Percentiles rank a stretch among this genome's conserved stretches.
These are phyloP conservation scores for Rhodotorula toruloides DNA, from an alignment of 768 basidiomycete genomes.

Conservation along the genomic window DNA sequence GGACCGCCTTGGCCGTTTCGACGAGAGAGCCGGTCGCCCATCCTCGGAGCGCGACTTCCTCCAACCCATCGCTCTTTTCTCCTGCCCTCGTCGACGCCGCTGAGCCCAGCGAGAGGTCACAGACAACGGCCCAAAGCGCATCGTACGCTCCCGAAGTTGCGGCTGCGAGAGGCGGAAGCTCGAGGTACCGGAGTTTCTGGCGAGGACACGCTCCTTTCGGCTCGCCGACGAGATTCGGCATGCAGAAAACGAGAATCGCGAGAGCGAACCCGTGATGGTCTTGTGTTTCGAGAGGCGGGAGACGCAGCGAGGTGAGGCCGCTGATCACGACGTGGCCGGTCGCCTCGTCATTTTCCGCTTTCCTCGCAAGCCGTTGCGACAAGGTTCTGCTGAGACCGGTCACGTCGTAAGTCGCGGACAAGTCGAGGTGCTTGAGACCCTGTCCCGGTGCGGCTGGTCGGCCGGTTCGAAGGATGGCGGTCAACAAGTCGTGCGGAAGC, in stretches of 20 bases:
- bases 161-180: constrained; percentile 11
- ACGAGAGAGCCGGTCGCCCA: neutral
- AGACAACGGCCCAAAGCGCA: neutral
- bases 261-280: constrained; percentile 1
- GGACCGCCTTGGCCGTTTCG: neutral
- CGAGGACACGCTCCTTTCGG: neutral
- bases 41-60: neutral
- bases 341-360: neutral
- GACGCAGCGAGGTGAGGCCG: neutral
- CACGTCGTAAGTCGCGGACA: constrained; percentile 3
- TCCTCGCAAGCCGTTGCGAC: neutral
- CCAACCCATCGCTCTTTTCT: neutral
- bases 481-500: neutral
- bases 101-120: neutral
- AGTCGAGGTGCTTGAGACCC: constrained; percentile 6
- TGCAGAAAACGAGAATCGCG: neutral
- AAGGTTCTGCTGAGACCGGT: neutral
- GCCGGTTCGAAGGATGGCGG: neutral
- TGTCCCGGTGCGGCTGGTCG: neutral
- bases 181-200: constrained; percentile 3
- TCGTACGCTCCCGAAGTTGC: constrained; percentile 4
- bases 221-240: neutral
- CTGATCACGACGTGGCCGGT: neutral
- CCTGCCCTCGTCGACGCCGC: neutral
- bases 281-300: constrained; percentile 16